These are phyloP conservation scores for Trypanosomatidae sp. DNA, from an alignment of 208 protist genomes.

Conservation along the genomic window DNA sequence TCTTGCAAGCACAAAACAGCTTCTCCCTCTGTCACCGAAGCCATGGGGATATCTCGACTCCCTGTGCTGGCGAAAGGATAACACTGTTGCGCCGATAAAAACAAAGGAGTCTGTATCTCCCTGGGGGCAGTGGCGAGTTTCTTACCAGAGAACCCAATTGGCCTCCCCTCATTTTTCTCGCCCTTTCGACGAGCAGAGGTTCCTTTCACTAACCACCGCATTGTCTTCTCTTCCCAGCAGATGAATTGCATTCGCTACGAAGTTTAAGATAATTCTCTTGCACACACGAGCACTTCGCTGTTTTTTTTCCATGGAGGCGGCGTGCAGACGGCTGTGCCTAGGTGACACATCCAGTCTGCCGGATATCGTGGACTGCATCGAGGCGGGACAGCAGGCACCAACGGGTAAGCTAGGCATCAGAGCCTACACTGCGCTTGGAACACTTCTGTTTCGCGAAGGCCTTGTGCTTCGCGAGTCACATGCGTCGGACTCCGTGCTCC, in stretches of 20 bases:
- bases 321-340: constrained; percentile 25
- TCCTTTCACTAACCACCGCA: neutral
- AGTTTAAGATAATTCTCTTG: neutral
- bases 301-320: constrained; percentile 33
- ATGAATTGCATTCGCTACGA: neutral
- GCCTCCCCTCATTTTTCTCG: neutral
- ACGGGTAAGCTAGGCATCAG: constrained; percentile 5
- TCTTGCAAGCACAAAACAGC: neutral
- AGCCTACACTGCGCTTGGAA: constrained; percentile 22
- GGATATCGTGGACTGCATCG: constrained; percentile 38
- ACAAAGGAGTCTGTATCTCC: neutral
- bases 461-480: constrained; percentile 1
- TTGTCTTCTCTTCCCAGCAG: neutral
- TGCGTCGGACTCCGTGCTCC: neutral
- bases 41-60: neutral
- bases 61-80: neutral
- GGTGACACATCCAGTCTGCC: constrained; percentile 40
- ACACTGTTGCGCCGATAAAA: neutral
- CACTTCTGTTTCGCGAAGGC: constrained; percentile 40
- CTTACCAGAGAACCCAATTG: neutral
- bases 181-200: neutral
- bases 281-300: neutral
- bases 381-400: constrained; percentile 15
- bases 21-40: neutral
- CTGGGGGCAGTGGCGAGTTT: neutral